Conservation (phyloP, 1,139 yeast species). For the Hansenula sp. region DNA sequence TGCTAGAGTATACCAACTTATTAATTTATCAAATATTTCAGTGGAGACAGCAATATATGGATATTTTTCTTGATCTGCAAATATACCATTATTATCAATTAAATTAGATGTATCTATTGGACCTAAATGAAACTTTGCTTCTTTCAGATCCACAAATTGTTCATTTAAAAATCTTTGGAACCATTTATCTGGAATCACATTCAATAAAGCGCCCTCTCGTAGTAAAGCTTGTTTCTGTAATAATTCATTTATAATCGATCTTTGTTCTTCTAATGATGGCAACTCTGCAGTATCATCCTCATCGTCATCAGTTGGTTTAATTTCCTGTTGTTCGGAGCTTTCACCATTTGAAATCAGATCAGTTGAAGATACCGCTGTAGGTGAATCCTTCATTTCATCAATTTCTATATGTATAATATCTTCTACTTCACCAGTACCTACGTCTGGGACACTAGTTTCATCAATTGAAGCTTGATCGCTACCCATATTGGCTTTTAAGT, state of each 20-base stretch:
- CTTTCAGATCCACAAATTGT: constrained; percentile 11
- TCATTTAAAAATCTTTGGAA: constrained; percentile 25
- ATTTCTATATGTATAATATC: too few relatives aligned
- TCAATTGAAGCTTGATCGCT: not conserved
- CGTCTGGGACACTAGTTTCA: not conserved
- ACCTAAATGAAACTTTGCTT: constrained; percentile 23
- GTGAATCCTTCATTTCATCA: not conserved
- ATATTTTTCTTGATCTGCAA: constrained; percentile 24
- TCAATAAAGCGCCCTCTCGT: constrained; percentile 29
- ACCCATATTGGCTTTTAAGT: too few relatives aligned
- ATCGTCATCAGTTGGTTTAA: not conserved
- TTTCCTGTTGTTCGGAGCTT: not conserved
- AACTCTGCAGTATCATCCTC: not conserved
- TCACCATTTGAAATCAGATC: too few relatives aligned
- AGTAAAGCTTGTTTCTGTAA: constrained; percentile 10
- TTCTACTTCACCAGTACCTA: not conserved
- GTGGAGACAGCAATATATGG: constrained; percentile 36
- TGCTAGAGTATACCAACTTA: constrained; percentile 50
- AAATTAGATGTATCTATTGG: constrained; percentile 31
- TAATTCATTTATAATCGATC: constrained; percentile 12
- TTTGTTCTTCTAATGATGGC: constrained; percentile 14
- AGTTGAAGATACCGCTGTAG: too few relatives aligned
- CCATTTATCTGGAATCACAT: constrained; percentile 35
- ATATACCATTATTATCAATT: constrained; percentile 25
- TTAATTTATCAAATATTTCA: constrained; percentile 37